Evolutionary conservation across 2,329 filamentous ascomycete species (phyloP), one percentile per base, ranked within the genome.

Genomic region (Escovopsis sp.): DNA sequence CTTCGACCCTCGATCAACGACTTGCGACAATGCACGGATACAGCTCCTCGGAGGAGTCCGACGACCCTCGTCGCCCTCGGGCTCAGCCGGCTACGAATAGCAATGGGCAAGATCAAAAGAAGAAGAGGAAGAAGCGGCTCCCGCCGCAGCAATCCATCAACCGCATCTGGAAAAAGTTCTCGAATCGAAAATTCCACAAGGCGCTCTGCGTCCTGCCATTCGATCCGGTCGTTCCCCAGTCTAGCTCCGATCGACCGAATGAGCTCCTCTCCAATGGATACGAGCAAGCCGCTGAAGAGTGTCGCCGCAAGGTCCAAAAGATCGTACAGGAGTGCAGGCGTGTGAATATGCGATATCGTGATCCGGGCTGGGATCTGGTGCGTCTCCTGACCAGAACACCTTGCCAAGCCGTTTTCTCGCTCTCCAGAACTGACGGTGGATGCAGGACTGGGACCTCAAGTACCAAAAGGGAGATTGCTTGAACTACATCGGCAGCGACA

Each of bases 331-430:
- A 77, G 51, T 91, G 85, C 60, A 68, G 72, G 48, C 69, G 83
- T 19, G 69, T 87, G 33, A 93, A 93, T 53, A 82, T 81, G 57
- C 81, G 85, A 53, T 93, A 91, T 56, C 72, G 82, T 23, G 80
- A 84, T 49, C 73, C 75, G 1, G 72, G 69, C 2, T 77, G 67
- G 59, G 72, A 76, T 49, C 53, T 77, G 55, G 72, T 75, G 55
- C 57, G 70, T 68, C 18, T 23, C 28, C 8, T 32, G 8, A 32
- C 3, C 28, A 32, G 8, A 9, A 32, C 7, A 32, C 11, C 18
- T 23, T 23, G 35, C n/a, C 18, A 19, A 6, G 5, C 18, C 11
- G n/a, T 23, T 11, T 37, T 10, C 35, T 37, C 3, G 35, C 35
- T 23, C 23, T 37, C 10, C 12, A 11, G 4, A 32, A 38, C 49